phyloP scores from a whole-genome alignment of 768 basidiomycete genomes.

The Podaxis mareebaensis region DNA sequence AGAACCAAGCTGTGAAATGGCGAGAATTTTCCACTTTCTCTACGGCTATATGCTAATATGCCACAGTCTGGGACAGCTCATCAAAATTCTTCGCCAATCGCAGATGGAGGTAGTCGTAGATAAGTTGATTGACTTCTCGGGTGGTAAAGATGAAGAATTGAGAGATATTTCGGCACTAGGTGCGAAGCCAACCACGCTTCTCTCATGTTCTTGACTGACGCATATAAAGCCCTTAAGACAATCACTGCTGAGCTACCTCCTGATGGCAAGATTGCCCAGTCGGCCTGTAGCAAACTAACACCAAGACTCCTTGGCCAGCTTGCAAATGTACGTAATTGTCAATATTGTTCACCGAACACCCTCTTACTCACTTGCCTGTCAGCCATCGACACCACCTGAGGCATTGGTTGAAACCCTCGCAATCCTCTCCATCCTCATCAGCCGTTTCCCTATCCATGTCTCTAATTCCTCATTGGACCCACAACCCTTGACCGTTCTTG shows the following conservation, averaged over 20 bases:
- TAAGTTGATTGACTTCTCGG: slow-evolving; percentile 82
- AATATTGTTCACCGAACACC: background rate
- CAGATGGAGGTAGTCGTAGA: slow-evolving; percentile 89
- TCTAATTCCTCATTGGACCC: slow-evolving; percentile 51
- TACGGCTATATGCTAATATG: slow-evolving; percentile 9
- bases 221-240: slow-evolving; percentile 81
- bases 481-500: slow-evolving; percentile 65
- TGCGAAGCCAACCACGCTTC: slow-evolving; percentile 31
- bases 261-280: slow-evolving; percentile 75
- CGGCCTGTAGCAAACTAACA: slow-evolving; percentile 81
- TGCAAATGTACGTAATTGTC: slow-evolving; percentile 53
- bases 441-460: slow-evolving; percentile 75
- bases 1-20: slow-evolving; percentile 98
- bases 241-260: slow-evolving; percentile 89
- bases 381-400: slow-evolving; percentile 75
- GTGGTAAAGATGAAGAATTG: slow-evolving; percentile 87
- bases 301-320: slow-evolving; percentile 83
- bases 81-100: slow-evolving; percentile 81
- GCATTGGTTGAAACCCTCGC: slow-evolving; percentile 81
- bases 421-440: slow-evolving; percentile 86
- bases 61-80: slow-evolving; percentile 80
- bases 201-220: slow-evolving; percentile 52
- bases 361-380: slow-evolving; percentile 20
- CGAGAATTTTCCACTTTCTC: slow-evolving; percentile 31
- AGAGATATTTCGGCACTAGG: slow-evolving; percentile 94